Evolutionary conservation across 1,284 basidiomycete genomes (phyloP), one percentile per base, ranked within the genome.

Genomic region (Coriolopsis trogii): DNA sequence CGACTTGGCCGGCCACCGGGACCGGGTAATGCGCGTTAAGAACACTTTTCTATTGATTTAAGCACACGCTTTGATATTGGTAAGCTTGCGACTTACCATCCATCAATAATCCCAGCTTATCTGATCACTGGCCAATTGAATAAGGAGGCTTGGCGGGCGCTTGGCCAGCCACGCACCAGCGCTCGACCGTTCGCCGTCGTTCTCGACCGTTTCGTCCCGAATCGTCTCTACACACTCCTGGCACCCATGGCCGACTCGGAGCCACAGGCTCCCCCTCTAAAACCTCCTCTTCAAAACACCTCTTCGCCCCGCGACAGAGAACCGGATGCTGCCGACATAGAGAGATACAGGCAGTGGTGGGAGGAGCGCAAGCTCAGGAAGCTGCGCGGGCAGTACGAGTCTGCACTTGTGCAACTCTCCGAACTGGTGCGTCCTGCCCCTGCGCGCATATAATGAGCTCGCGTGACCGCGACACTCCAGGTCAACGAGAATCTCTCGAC

Each of bases 301-400:
- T 74, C 79, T 2, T 70, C 76, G 3, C 80, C 82, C 3, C 68
- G 77, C 29, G 82, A 85, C 62, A 67, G 73, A 36, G 83, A 87
- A 55, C 81, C 82, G 4, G 70, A 71, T 9, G 62, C 60, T 1
- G 63, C 59, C 4, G 71, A 77, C 41, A 38, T 81, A 2, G 80
- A 84, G 39, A 82, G 82, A 55, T 66, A 90, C 4, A 66, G 73
- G 40, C 74, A 80, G 70, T 89, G 84, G 88, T 86, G 89, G 63
- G 80, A 87, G 64, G 78, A 80, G 49, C 82, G 88, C 48, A 76
- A 88, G 16, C 79, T 82, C 43, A 75, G 84, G 48, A 83, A 81
- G 60, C 71, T 93, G 46, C 73, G 77, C 41, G 89, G 88, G 13
- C 89, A 93, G 63, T 91, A 93, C 63, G 85, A 93, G 72, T 83